Evolutionary conservation across 2,329 filamentous ascomycete genomes (phyloP).

Genomic region (Coleophoma eucalyptorum): DNA sequence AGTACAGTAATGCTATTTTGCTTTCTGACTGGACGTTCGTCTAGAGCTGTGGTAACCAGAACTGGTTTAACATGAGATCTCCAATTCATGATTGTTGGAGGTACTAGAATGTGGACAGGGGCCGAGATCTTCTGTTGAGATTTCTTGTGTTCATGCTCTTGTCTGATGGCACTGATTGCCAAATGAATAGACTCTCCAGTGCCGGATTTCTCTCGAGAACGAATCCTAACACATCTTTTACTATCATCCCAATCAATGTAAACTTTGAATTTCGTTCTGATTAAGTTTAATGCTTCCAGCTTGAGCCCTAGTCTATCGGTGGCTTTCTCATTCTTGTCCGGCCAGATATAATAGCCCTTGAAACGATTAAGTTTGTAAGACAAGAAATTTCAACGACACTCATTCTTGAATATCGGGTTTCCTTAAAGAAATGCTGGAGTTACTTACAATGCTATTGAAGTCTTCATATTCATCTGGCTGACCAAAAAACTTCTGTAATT

Average conservation of each 20-base stretch:
- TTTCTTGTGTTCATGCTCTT: background rate
- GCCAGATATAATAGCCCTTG: slow-evolving; percentile 18
- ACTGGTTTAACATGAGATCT: background rate
- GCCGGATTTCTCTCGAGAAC: slow-evolving; percentile 5
- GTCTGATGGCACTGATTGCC: slow-evolving; percentile 17
- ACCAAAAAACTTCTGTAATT: too few relatives aligned
- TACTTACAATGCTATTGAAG: too few relatives aligned
- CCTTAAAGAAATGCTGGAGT: too few relatives aligned
- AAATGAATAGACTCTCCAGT: background rate
- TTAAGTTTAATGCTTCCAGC: slow-evolving; percentile 13
- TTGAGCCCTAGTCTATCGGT: background rate
- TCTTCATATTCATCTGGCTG: too few relatives aligned
- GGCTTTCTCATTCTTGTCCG: slow-evolving; percentile 6
- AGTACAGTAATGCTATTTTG: background rate
- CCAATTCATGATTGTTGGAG: background rate
- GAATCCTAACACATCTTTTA: slow-evolving; percentile 10
- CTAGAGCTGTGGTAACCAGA: too few relatives aligned
- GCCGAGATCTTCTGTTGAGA: background rate
- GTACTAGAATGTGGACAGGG: background rate
- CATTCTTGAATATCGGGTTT: too few relatives aligned
- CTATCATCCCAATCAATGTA: slow-evolving; percentile 13
- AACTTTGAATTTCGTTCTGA: slow-evolving; percentile 13
- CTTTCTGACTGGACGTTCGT: background rate
- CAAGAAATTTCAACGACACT: too few relatives aligned
- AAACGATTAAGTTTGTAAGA: background rate